These are phyloP conservation scores for Skeletonema grethae DNA, from an alignment of 108 stramenopile species.

Conservation along the genomic window DNA sequence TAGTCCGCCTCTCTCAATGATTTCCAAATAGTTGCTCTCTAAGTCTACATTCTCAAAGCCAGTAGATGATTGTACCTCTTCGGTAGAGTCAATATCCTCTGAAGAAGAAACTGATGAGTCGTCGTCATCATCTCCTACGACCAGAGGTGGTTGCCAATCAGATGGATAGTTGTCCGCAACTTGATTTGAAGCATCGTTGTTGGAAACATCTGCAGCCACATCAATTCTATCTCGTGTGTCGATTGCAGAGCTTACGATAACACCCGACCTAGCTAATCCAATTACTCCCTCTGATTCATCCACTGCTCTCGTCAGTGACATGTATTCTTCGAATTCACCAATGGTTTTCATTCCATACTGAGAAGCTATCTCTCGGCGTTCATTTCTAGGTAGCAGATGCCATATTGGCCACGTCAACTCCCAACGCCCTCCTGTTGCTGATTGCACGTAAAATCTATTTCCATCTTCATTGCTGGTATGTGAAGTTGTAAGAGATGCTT, in stretches of 20 bases:
- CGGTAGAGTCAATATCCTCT: constrained; percentile 20
- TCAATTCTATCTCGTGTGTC: neutral
- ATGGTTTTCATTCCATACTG: constrained; percentile 79
- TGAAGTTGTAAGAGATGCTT: neutral
- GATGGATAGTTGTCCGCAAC: neutral
- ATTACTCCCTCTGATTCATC: constrained; percentile 43
- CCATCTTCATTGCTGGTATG: constrained; percentile 5
- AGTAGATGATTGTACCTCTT: constrained; percentile 6
- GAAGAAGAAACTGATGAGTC: constrained; percentile 44
- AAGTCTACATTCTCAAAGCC: constrained; percentile 19
- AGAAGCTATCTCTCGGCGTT: constrained; percentile 67
- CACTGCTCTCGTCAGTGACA: constrained; percentile 57
- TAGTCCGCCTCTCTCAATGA: constrained; percentile 57
- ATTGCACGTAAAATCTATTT: constrained; percentile 31
- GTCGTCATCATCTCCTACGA: constrained; percentile 42
- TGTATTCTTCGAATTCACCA: constrained; percentile 86
- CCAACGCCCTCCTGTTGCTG: constrained; percentile 58
- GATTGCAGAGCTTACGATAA: neutral
- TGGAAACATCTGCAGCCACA: neutral
- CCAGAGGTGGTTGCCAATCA: constrained; percentile 31
- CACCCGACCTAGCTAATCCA: constrained; percentile 10
- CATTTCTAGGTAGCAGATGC: constrained; percentile 75
- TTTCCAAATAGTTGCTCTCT: constrained; percentile 45
- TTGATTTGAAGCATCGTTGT: neutral
- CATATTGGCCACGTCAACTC: constrained; percentile 84